These are phyloP conservation scores for Geosmithia morbida DNA, from an alignment of 2,329 filamentous ascomycete genomes.

Conservation along the genomic window DNA sequence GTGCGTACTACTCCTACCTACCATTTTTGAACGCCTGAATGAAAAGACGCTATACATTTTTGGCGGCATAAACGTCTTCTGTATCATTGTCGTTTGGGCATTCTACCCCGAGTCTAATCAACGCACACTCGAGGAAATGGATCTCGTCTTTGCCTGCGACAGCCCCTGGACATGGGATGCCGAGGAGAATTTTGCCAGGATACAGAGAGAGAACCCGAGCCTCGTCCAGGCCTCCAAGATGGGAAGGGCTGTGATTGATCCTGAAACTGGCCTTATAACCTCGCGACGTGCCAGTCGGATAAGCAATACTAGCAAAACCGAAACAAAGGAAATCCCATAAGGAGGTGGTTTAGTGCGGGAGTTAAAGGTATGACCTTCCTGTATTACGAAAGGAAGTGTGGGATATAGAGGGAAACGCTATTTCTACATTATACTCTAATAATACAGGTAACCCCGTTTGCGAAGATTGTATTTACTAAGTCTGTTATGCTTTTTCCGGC, in stretches of 20 bases:
- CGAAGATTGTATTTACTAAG: too few species aligned
- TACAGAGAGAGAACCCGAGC: constrained; percentile 46
- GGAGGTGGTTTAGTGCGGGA: too few species aligned
- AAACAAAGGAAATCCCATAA: neutral
- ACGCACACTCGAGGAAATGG: constrained; percentile 62
- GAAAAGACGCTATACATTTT: constrained; percentile 67
- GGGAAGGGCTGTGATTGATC: constrained; percentile 5
- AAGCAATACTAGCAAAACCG: neutral
- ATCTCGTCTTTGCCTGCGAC: constrained; percentile 53
- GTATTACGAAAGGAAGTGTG: too few species aligned
- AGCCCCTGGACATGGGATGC: constrained; percentile 59
- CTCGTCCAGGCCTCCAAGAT: constrained; percentile 8
- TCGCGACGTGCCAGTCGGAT: constrained; percentile 1
- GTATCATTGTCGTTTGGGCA: constrained; percentile 58
- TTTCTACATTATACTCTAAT: too few species aligned
- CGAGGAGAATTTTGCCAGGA: constrained; percentile 45
- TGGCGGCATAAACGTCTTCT: constrained; percentile 48
- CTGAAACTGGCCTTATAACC: constrained; percentile 7
- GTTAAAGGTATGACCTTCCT: too few species aligned
- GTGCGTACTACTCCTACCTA: constrained; percentile 34
- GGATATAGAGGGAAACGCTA: too few species aligned
- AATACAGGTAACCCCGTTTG: too few species aligned
- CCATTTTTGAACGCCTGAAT: constrained; percentile 48
- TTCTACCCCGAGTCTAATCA: constrained; percentile 63
- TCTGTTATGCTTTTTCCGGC: too few species aligned